A percentile compares a stretch with the other conserved stretches of the same genome.
Evolutionary conservation across 345 rosid species (phyloP).

Genomic region (Gossypium ekmanianum): DNA sequence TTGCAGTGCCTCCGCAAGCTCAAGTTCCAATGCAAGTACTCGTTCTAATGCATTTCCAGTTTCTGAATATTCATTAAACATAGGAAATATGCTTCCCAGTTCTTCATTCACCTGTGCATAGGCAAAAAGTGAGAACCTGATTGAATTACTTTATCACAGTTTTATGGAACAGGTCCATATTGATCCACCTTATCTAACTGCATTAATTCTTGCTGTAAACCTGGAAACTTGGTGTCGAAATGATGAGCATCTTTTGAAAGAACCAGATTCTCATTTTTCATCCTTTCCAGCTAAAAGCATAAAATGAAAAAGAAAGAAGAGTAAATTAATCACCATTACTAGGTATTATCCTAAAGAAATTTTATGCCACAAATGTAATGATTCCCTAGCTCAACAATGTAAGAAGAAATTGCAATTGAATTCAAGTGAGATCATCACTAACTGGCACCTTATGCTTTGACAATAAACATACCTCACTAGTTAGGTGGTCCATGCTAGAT

Average conservation of each 20-base stretch:
- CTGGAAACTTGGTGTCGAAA: conserved; percentile 52
- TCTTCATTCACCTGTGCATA: conserved; percentile 77
- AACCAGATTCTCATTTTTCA: conserved; percentile 87
- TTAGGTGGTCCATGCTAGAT: conserved; percentile 89
- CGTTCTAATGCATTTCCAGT: conserved; percentile 75
- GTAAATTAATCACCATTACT: conserved; percentile 14
- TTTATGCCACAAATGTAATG: background rate
- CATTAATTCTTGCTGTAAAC: conserved; percentile 56
- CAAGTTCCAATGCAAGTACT: conserved; percentile 89
- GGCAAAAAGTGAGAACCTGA: conserved; percentile 16
- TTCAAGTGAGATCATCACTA: conserved; percentile 2
- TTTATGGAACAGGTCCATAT: conserved; percentile 13
- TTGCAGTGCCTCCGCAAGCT: conserved; percentile 84
- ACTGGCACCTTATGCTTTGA: background rate
- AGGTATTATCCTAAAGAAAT: background rate
- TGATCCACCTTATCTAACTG: conserved; percentile 63
- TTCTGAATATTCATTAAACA: conserved; percentile 46
- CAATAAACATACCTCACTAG: conserved; percentile 59
- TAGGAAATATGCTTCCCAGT: conserved; percentile 67
- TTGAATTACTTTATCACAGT: conserved; percentile 9
- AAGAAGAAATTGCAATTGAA: background rate
- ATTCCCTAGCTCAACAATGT: conserved; percentile 10
- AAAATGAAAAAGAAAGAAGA: conserved; percentile 8
- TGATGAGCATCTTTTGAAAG: conserved; percentile 45
- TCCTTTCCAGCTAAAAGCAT: conserved; percentile 67